phyloP scores from a whole-genome alignment of 176 grass and related monocot genomes.

The Cenchrus fungigraminus region DNA sequence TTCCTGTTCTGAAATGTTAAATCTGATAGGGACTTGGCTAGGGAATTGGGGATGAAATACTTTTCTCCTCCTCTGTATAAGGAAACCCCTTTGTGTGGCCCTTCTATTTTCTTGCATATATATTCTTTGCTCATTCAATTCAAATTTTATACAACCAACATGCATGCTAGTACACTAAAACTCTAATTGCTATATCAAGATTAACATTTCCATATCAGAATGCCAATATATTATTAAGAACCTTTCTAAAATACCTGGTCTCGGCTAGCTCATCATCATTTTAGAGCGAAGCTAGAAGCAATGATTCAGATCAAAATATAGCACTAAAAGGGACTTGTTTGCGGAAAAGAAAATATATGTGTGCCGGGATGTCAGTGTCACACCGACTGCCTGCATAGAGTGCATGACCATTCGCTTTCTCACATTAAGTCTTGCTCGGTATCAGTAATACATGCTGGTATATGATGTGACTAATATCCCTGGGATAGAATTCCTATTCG shows the following conservation, averaged over 20 bases:
- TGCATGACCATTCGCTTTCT: conserved; percentile 3
- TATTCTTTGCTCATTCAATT: background rate
- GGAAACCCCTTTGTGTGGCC: background rate
- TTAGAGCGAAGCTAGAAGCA: no score
- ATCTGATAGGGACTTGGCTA: background rate
- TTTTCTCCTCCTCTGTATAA: background rate
- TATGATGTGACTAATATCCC: conserved; percentile 19
- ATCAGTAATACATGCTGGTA: conserved; percentile 22
- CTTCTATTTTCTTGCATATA: background rate
- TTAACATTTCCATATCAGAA: background rate
- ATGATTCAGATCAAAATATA: no score
- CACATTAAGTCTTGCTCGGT: background rate
- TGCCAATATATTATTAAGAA: background rate
- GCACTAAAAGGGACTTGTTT: background rate
- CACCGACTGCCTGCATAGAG: background rate
- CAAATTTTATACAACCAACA: background rate
- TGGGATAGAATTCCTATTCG: background rate
- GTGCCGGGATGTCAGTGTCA: conserved; percentile 11
- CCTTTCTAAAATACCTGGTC: background rate
- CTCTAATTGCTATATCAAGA: background rate
- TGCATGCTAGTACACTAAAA: background rate
- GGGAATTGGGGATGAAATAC: background rate
- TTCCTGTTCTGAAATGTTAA: conserved; percentile 14
- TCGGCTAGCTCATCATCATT: no score
- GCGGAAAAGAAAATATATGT: background rate